Evolutionary conservation across 139 green algal species (phyloP).

Genomic region (Mesostigma viride): DNA sequence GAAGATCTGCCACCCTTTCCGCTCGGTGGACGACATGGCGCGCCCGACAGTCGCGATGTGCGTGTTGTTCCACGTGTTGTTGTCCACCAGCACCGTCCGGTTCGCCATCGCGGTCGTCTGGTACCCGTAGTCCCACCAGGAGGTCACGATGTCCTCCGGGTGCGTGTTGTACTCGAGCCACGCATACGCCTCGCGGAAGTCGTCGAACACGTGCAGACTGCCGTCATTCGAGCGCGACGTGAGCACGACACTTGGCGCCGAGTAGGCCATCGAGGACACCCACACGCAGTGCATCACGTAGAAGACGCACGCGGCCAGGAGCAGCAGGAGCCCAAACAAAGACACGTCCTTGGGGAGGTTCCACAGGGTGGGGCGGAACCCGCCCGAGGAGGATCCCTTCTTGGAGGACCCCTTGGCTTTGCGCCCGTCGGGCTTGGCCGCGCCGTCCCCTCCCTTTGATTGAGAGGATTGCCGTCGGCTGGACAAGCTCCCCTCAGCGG

Average conservation of each 20-base stretch:
- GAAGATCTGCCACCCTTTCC: slow-evolving; percentile 36
- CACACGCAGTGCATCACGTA: slow-evolving; percentile 61
- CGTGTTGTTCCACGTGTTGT: slow-evolving; percentile 50
- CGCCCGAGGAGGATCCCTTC: too few species aligned
- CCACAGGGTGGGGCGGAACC: not conserved
- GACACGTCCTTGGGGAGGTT: slow-evolving; percentile 41
- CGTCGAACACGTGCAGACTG: slow-evolving; percentile 20
- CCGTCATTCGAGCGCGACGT: slow-evolving; percentile 21
- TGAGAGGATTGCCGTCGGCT: too few species aligned
- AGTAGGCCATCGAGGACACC: slow-evolving; percentile 80
- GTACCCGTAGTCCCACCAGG: slow-evolving; percentile 48
- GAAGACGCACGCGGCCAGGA: slow-evolving; percentile 33
- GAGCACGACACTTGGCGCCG: slow-evolving; percentile 82
- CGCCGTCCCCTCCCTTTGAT: too few species aligned
- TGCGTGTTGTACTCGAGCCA: slow-evolving; percentile 40
- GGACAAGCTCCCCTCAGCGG: too few species aligned
- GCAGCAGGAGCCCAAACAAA: slow-evolving; percentile 24
- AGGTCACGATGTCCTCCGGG: slow-evolving; percentile 30
- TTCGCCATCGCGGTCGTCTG: slow-evolving; percentile 46
- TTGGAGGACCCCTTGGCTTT: too few species aligned
- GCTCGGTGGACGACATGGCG: slow-evolving; percentile 34
- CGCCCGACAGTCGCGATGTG: slow-evolving; percentile 41
- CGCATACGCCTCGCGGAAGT: slow-evolving; percentile 38
- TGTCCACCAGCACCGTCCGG: slow-evolving; percentile 42
- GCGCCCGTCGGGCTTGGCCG: too few species aligned